phyloP scores from a whole-genome alignment of 139 green algal species.

The Chlamydomonas sp. region DNA sequence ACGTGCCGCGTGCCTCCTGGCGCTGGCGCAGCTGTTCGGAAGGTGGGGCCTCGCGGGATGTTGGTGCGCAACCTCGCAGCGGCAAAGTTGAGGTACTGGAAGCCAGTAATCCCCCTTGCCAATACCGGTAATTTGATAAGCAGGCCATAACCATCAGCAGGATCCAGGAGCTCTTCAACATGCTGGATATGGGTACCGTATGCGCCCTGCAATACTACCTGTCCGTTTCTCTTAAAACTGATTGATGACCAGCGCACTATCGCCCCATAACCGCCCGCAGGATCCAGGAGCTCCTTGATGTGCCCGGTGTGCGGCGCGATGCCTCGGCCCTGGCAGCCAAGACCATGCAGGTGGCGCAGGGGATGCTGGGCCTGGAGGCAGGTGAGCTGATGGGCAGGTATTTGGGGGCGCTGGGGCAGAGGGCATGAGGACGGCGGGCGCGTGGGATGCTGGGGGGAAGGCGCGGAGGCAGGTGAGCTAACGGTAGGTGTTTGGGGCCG shows the following conservation, averaged over 20 bases:
- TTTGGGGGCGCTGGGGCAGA: background rate
- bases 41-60: background rate
- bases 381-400: background rate
- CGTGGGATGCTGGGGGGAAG: too few relatives aligned
- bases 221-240: background rate
- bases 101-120: too few relatives aligned
- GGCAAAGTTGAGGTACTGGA: too few relatives aligned
- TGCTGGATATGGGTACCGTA: too few relatives aligned
- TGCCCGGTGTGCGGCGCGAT: slow-evolving; percentile 62
- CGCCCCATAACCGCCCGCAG: background rate
- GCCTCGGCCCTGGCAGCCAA: slow-evolving; percentile 37
- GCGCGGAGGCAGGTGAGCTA: too few relatives aligned
- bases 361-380: slow-evolving; percentile 2
- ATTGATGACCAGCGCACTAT: background rate
- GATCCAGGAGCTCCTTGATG: slow-evolving; percentile 53
- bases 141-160: too few relatives aligned
- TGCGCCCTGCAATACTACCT: too few relatives aligned
- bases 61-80: background rate
- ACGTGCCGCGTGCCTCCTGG: background rate
- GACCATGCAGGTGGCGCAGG: slow-evolving; percentile 40
- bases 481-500: too few relatives aligned
- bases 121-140: too few relatives aligned
- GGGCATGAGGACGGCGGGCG: background rate
- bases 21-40: slow-evolving; percentile 45
- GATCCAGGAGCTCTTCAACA: too few relatives aligned